Base-by-base conservation (phyloP, 2,329 filamentous ascomycete species). In the Sclerotinia subarctica region DNA sequence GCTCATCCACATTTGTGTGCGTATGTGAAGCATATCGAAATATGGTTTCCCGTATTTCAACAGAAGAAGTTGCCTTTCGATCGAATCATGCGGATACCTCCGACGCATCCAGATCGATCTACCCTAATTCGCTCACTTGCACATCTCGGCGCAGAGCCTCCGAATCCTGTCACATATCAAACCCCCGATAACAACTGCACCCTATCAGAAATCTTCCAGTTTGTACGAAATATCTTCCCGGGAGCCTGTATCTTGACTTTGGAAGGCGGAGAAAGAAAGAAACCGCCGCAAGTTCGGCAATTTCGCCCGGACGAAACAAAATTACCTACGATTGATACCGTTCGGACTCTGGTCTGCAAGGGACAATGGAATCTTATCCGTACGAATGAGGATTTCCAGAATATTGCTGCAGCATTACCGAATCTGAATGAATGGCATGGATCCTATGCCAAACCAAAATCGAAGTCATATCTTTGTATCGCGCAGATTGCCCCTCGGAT, bases 351-450 rank as follows among this genome's bases (percentile, higher is more conserved):
- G 26, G 85, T 92, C 54, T 89, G 90, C 78, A 88, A 90, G 73
- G 90, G 90, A 8, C 89, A 92, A 72, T 93, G 90, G 90, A 93
- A 93, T 74, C 82, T 93, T 38, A 89, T 92, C 77, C 83, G 90
- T 58, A 81, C 84, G 21, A 80, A 85, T 54, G 79, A 81, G 24
- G 89, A 93, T 76, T 92, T 90, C 78, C 79, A 82, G 67, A 82
- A 82, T 64, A 83, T 93, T 62, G 81, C 86, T 26, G 77, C 79
- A 17, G 89, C 89, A 6, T 77, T 93, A 54, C 90, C 90, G 1
- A 88, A 86, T 70, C 79, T 93, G 21, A 80, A 77, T n/a, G 83
- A 84, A 74, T 83, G 81, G 80, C 81, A 85, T 71, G 83, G 81
- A 70, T 78, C 79, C 44, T 84, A 84, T 80, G 89, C 87, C 75